These are phyloP conservation scores for Coffea canephora DNA, from an alignment of 257 asterid genomes.

Conservation along the genomic window DNA sequence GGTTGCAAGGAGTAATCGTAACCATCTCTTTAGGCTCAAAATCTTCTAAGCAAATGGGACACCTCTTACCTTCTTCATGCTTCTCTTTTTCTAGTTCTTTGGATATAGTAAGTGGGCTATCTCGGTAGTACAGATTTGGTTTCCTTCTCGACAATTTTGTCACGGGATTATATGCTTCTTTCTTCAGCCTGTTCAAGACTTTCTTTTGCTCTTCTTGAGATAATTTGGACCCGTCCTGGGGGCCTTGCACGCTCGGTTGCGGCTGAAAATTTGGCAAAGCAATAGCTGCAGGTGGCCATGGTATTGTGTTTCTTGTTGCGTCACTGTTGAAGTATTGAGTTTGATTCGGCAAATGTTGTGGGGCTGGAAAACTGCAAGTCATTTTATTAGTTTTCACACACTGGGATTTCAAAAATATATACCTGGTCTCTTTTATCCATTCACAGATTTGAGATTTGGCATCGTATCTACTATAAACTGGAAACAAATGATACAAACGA, in stretches of 20 bases:
- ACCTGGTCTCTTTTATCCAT: not conserved
- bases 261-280: constrained; percentile 26
- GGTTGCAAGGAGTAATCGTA: constrained; percentile 73
- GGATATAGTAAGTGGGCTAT: constrained; percentile 28
- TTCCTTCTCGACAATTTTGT: constrained; percentile 37
- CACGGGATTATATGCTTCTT: constrained; percentile 69
- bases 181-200: constrained; percentile 54
- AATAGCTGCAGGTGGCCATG: constrained; percentile 5
- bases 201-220: constrained; percentile 52
- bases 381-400: not conserved
- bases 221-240: constrained; percentile 42
- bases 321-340: constrained; percentile 23
- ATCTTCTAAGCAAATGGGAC: constrained; percentile 85
- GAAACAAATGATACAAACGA: not conserved
- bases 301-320: constrained; percentile 19
- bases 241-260: constrained; percentile 16
- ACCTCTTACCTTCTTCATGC: constrained; percentile 54
- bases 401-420: not conserved
- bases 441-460: not conserved
- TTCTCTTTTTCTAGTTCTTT: constrained; percentile 12
- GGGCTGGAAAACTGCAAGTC: constrained; percentile 43
- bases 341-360: constrained; percentile 23
- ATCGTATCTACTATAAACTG: not conserved
- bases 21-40: constrained; percentile 60
- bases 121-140: constrained; percentile 37